These are phyloP conservation scores for Melampsora americana DNA, from an alignment of 1,284 basidiomycete genomes.

Conservation along the genomic window DNA sequence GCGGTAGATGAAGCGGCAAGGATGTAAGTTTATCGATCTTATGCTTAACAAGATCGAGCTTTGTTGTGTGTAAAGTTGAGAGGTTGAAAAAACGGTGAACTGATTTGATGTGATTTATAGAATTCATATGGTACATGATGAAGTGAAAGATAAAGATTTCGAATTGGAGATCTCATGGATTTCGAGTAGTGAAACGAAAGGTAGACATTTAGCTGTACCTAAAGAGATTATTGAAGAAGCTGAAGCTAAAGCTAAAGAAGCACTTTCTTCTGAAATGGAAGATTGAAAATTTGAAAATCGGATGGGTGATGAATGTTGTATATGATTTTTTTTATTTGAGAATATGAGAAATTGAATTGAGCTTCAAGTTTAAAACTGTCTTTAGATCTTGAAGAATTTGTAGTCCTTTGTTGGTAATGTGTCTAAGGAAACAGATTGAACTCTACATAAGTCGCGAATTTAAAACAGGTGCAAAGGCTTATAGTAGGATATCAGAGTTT, in stretches of 20 bases:
- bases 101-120: slow-evolving; percentile 57
- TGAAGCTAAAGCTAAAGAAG: slow-evolving; percentile 80
- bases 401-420: no score
- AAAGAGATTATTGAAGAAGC: slow-evolving; percentile 79
- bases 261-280: slow-evolving; percentile 80
- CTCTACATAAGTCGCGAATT: no score
- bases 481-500: no score
- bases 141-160: slow-evolving; percentile 94
- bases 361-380: no score
- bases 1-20: slow-evolving; percentile 90
- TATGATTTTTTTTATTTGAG: no score
- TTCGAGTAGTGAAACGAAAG: slow-evolving; percentile 71
- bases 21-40: slow-evolving; percentile 64
- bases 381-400: no score
- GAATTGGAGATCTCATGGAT: slow-evolving; percentile 98
- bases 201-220: slow-evolving; percentile 76
- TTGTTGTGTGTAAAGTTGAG: not conserved
- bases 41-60: no score
- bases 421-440: no score
- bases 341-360: no score
- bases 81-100: not conserved
- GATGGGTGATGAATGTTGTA: no score
- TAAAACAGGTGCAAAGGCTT: no score
- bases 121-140: slow-evolving; percentile 96
- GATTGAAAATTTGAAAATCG: slow-evolving; percentile 54